Percentiles rank a stretch among this genome's conserved stretches.
Evolutionary conservation across 2,329 filamentous ascomycete species (phyloP).

Genomic region (Aspergillus puulaauensis): DNA sequence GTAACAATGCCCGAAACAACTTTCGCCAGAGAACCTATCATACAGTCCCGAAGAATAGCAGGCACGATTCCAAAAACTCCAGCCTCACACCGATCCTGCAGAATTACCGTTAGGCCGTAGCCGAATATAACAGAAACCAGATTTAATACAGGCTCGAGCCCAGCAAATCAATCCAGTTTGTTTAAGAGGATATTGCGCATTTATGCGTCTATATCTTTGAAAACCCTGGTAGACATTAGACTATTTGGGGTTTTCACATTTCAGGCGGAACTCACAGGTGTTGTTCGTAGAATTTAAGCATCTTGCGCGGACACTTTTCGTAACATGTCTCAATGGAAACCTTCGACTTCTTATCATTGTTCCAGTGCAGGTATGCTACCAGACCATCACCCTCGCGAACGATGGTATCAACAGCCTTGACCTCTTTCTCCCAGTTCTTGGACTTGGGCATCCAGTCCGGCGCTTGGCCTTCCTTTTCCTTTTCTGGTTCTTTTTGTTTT

Average conservation of each 20-base stretch:
- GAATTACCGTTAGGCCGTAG: background rate
- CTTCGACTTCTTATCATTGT: constrained; percentile 45
- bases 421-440: constrained; percentile 46
- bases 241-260: constrained; percentile 13
- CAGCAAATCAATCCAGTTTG: background rate
- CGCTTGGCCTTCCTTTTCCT: background rate
- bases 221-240: constrained; percentile 27
- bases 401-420: constrained; percentile 45
- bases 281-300: constrained; percentile 51
- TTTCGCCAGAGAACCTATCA: constrained; percentile 9
- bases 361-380: constrained; percentile 44
- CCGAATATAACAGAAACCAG: background rate
- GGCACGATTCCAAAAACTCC: constrained; percentile 7
- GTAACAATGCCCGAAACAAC: background rate
- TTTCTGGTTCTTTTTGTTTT: constrained; percentile 18
- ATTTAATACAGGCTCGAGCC: background rate
- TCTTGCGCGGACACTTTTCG: constrained; percentile 44
- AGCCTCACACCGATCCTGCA: constrained; percentile 15
- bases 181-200: background rate
- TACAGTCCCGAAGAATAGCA: constrained; percentile 5
- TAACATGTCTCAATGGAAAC: constrained; percentile 43
- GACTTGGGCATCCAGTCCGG: constrained; percentile 40
- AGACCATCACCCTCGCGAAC: constrained; percentile 38
- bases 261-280: constrained; percentile 42
- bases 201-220: constrained; percentile 35